Evolutionary conservation across 2,329 filamentous ascomycete genomes (phyloP), one percentile per base, ranked within the genome.

Genomic region (Colletotrichum lindemuthianum): DNA sequence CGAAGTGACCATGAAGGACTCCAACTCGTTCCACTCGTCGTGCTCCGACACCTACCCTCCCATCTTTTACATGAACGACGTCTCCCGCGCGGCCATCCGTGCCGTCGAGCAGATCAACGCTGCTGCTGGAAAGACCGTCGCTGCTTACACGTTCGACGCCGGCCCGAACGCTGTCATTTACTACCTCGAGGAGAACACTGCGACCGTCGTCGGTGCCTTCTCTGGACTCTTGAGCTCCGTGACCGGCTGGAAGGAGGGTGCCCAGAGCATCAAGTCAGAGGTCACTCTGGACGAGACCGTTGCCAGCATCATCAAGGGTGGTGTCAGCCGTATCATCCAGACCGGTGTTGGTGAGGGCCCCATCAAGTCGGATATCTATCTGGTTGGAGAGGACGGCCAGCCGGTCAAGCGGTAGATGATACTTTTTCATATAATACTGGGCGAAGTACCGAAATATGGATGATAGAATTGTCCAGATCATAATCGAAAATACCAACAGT

Each of bases 1-100:
- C 32, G 89, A 92, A 75, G 86, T 97, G 67, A 97, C 96, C 13
- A 99, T 97, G 94, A 90, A 90, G 77, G 96, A 99, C 76, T 96
- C 92, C 75, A 99, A 99, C 82, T 92, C 89, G 65, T 99, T 99
- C 88, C 96, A 99, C 78, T 92, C 96, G 41, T 93, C 90, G 61
- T 98, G 96, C 77, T 83, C 96, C 71, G 96, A 99, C 76, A 98
- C 96, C 2, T 93, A 93, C 80, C 96, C 96, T 48, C 96, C 96
- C 15, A 99, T 99, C 75, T 97, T 97, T 80, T 99, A 99, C 84
- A 90, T 99, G 85, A 99, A 97, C 79, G 96, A 99, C 75, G 90
- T 95, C 13, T 95, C 91, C 16, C 85, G 91, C 41, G 93, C 95
- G 1, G 93, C 95, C 6, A 92, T 99, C 65, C 86, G 92, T 56